Evolutionary conservation across 768 basidiomycete species (phyloP).

Genomic region (Lactifluus echinatus): DNA sequence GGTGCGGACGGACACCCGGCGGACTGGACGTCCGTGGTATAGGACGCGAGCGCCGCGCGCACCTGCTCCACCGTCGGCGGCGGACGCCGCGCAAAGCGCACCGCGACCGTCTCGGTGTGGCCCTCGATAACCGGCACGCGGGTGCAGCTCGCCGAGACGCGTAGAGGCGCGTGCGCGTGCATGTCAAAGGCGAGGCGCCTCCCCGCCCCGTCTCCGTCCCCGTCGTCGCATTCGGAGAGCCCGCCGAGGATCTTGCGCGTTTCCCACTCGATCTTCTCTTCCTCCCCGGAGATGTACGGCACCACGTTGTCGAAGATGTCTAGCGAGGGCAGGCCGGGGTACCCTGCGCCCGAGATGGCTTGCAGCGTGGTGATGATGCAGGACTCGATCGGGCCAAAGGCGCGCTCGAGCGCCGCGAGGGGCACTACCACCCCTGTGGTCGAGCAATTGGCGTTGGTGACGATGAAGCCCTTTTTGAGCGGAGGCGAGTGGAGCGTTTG

Average conservation of each 20-base stretch:
- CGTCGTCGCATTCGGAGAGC: conserved; percentile 42
- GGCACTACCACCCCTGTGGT: conserved; percentile 91
- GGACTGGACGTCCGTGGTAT: conserved; percentile 65
- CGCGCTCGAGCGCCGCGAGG: conserved; percentile 79
- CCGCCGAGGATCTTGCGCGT: conserved; percentile 94
- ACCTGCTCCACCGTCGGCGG: conserved; percentile 85
- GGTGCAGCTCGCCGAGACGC: conserved; percentile 87
- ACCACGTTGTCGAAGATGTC: conserved; percentile 96
- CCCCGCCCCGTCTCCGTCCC: conserved; percentile 29
- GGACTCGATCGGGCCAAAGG: conserved; percentile 90
- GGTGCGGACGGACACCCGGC: conserved; percentile 82
- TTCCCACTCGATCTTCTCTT: conserved; percentile 99
- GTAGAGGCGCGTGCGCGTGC: conserved; percentile 72
- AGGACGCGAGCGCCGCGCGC: conserved; percentile 67
- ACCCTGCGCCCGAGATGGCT: conserved; percentile 96
- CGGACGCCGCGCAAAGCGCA: conserved; percentile 71
- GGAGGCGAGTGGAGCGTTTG: conserved; percentile 56
- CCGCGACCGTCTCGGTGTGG: conserved; percentile 83
- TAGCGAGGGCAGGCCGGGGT: conserved; percentile 83
- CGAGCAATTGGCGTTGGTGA: conserved; percentile 97
- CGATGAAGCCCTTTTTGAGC: conserved; percentile 81
- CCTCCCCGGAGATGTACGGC: conserved; percentile 88
- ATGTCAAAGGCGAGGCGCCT: conserved; percentile 74
- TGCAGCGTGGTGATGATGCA: conserved; percentile 94
- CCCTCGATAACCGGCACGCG: conserved; percentile 95